Evolutionary conservation across 768 basidiomycete genomes (phyloP).

Genomic region (Russula sp.): DNA sequence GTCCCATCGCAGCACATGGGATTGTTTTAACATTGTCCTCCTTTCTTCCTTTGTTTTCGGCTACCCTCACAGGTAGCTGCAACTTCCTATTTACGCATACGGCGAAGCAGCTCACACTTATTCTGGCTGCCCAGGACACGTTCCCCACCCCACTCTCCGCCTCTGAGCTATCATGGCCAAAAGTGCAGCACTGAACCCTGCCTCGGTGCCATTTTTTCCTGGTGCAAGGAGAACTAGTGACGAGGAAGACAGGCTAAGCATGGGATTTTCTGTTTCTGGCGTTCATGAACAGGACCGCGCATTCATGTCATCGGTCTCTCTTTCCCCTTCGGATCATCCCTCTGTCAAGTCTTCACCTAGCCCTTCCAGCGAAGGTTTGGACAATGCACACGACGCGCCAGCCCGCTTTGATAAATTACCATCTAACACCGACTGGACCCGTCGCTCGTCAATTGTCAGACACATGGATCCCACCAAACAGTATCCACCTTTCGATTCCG

Average conservation of each 20-base stretch:
- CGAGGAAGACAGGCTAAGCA: constrained; percentile 42
- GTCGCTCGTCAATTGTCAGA: constrained; percentile 19
- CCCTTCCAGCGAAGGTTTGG: constrained; percentile 37
- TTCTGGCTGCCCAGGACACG: constrained; percentile 14
- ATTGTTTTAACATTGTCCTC: constrained; percentile 8
- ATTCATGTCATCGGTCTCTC: constrained; percentile 50
- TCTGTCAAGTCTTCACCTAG: constrained; percentile 67
- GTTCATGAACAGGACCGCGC: constrained; percentile 36
- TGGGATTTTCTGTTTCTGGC: constrained; percentile 41
- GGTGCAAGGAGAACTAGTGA: constrained; percentile 52
- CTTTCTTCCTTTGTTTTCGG: not conserved
- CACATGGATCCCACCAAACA: constrained; percentile 13
- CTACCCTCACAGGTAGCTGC: constrained; percentile 13
- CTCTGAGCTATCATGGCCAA: constrained; percentile 46
- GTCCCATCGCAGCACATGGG: constrained; percentile 19
- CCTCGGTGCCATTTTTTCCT: constrained; percentile 82
- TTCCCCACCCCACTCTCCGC: constrained; percentile 11
- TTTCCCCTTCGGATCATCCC: constrained; percentile 57
- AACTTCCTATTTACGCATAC: constrained; percentile 10
- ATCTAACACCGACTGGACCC: constrained; percentile 27
- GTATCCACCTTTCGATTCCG: constrained; percentile 28
- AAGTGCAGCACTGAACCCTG: constrained; percentile 71
- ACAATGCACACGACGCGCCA: constrained; percentile 25
- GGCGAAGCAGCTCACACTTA: constrained; percentile 3
- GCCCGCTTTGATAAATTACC: constrained; percentile 20